Base-by-base conservation (phyloP, 2,329 filamentous ascomycete genomes). In the Tolypocladium endophyticum region DNA sequence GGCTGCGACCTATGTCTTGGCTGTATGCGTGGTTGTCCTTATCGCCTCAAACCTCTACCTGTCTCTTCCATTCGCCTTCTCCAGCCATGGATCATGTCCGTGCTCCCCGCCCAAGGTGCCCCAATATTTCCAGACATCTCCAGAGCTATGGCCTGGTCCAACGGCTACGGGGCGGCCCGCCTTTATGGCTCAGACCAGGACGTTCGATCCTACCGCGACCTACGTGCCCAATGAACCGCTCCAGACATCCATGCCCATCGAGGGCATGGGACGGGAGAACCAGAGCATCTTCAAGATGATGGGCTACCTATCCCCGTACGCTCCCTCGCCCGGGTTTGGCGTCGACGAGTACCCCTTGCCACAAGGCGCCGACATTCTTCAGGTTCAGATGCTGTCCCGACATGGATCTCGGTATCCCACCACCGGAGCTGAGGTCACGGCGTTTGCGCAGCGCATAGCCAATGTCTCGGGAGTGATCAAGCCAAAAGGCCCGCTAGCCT, bases 321-420 rank as follows among this genome's bases (percentile, higher is more conserved):
- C 82, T 62, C 85, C 87, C 0, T 85, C 87, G 59, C 82, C 87
- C 0, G 89, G 89, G 1, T 92, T 91, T 63, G 89, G 89, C 3
- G 87, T 89, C 0, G 76, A 87, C 20, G 89, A 92, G 71, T 88
- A 87, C 65, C 78, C 87, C 3, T 71, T 90, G 20, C 88, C 87
- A 0, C 70, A 76, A 8, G 87, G 84, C 16, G 82, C 87, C 0
- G 84, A 87, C 60, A 88, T 91, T 56, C 77, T 86, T 35, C 87
- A 89, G 74, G 76, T 92, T 25, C 81, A 82, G 74, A 87, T 91
- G 84, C 76, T 91, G 5, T 87, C 86, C 16, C 83, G 89, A 1
- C 88, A 92, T 68, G 89, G 89, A 11, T 80, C 87, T 45, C 80
- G 89, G 18, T 92, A 92, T 70, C 89, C 89, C 0, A 88, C 88